phyloP scores from a whole-genome alignment of 208 protist species.

The Leishmania tropica region DNA sequence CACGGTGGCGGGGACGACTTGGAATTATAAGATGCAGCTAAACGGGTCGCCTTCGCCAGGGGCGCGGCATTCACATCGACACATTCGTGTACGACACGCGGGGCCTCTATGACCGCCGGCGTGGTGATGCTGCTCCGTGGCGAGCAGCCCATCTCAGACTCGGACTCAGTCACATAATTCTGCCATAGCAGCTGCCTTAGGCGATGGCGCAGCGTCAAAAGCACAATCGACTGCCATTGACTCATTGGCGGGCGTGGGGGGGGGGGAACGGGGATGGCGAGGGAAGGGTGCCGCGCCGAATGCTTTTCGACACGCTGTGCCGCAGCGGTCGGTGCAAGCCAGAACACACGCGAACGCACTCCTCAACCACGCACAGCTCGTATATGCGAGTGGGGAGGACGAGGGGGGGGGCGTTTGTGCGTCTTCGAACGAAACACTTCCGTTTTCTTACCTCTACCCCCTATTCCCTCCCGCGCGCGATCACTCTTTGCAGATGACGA shows the following conservation, averaged over 20 bases:
- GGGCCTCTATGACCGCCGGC: not conserved
- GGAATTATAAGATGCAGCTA: not conserved
- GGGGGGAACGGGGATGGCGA: not conserved
- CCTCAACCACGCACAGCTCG: not conserved
- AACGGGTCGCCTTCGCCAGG: not conserved
- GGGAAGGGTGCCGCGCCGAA: not conserved
- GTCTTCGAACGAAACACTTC: not conserved
- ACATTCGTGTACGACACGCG: not conserved
- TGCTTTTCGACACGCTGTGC: not conserved
- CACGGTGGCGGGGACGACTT: not conserved
- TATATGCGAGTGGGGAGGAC: not conserved
- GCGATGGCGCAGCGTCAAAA: slow-evolving; percentile 3
- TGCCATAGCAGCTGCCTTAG: not conserved
- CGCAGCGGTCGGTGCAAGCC: not conserved
- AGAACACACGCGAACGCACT: not conserved
- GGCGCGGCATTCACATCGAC: not conserved
- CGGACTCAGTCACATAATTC: not conserved
- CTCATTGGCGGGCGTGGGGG: not conserved
- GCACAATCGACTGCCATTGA: not conserved
- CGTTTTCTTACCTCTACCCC: not conserved
- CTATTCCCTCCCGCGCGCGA: not conserved
- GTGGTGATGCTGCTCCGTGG: not conserved
- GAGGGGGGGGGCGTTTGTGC: not conserved
- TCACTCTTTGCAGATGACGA: not conserved
- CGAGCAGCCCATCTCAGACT: not conserved